These are phyloP conservation scores for Mangifera indica DNA, from an alignment of 345 rosid genomes.

Conservation along the genomic window DNA sequence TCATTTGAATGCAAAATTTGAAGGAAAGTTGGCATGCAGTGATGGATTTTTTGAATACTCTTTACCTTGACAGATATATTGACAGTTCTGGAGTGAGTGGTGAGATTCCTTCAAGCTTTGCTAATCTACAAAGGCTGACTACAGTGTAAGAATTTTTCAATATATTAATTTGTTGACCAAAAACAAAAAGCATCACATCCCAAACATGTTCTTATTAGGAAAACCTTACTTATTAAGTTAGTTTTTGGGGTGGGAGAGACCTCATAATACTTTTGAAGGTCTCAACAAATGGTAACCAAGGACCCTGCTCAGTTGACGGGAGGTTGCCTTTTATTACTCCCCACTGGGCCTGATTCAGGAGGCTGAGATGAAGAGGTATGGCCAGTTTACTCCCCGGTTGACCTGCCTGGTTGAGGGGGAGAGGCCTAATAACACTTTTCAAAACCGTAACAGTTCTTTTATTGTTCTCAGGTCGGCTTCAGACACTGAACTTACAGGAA, in stretches of 20 bases:
- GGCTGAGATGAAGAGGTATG: too few relatives aligned
- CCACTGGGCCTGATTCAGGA: too few relatives aligned
- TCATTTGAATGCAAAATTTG: neutral
- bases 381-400: too few relatives aligned
- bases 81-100: constrained; percentile 62
- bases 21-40: neutral
- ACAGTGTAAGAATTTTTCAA: constrained; percentile 32
- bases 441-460: neutral
- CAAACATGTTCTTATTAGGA: too few relatives aligned
- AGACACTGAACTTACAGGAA: constrained; percentile 58
- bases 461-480: constrained; percentile 53
- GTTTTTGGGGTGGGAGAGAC: too few relatives aligned
- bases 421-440: too few relatives aligned
- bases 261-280: too few relatives aligned
- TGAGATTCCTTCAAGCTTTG: constrained; percentile 50
- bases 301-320: too few relatives aligned
- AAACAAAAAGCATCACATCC: neutral
- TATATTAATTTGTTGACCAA: neutral
- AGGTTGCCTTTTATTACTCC: too few relatives aligned
- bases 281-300: too few relatives aligned
- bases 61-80: constrained; percentile 39
- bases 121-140: constrained; percentile 30
- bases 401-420: too few relatives aligned
- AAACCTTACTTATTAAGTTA: too few relatives aligned
- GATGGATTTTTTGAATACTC: neutral